Base-by-base conservation (phyloP, 495 filamentous ascomycete genomes). In the Penicillium desertorum region DNA sequence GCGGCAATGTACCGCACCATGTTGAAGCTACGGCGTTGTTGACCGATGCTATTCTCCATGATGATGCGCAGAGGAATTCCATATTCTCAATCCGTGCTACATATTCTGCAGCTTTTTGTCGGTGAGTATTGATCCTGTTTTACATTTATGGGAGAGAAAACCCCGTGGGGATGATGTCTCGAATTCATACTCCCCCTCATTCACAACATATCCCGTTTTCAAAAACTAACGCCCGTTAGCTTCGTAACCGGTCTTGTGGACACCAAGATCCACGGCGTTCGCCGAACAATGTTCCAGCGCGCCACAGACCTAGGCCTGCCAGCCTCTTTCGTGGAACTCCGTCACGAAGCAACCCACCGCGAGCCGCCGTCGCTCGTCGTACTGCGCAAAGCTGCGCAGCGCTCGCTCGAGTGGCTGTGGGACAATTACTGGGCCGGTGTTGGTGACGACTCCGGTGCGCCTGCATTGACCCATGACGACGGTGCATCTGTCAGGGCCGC, bases 191-290 rank as follows among this genome's bases (percentile, higher is more conserved):
- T 1, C 7, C 6, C 7, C 7, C n/a, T 5, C 2, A 17, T 39
- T 3, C 36, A 39, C 14, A 37, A 12, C n/a, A 39, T 39, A 39
- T 39, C 7, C n/a, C n/a, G 36, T 17, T 17, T n/a, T 17, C n/a
- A n/a, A 37, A 17, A 23, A 44, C 52, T 54, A 17, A 54, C 52
- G 10, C 37, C 39, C 29, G 17, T 32, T 6, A 93, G 92, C 57
- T 98, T 97, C 68, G 91, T 96, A 7, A 98, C 94, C 2, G 91
- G 91, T 25, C 81, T 96, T 20, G 79, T 93, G 5, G 91, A 95
- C 67, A 81, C 85, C 4, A 83, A 88, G 57, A 85, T 91, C 60
- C 80, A 85, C 63, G 83, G 82, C 51, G 77, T 79, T 43, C 83
- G 84, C 56, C 79, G 83, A 65, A 86, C 86, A 65, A 96, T 97